These are phyloP conservation scores for Annulohypoxylon bovei DNA, from an alignment of 495 filamentous ascomycete genomes.

Conservation along the genomic window DNA sequence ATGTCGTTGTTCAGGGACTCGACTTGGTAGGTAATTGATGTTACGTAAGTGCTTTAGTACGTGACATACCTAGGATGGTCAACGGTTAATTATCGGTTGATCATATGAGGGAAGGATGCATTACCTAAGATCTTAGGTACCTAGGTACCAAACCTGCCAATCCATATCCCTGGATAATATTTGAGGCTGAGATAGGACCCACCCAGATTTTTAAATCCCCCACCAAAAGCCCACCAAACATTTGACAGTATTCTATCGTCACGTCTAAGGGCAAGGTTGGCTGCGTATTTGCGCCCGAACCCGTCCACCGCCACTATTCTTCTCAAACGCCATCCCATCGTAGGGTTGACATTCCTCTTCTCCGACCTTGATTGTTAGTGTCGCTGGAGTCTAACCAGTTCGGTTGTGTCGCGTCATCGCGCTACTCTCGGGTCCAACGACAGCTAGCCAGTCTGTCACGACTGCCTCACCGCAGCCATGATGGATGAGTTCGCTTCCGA, in stretches of 20 bases:
- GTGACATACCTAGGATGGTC: no score
- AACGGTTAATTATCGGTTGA: background rate
- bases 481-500: constrained; percentile 98
- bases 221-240: constrained; percentile 33
- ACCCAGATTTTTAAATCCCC: constrained; percentile 13
- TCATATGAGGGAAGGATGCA: background rate
- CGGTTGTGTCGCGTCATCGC: constrained; percentile 11
- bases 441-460: constrained; percentile 7
- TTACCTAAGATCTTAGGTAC: background rate
- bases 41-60: background rate
- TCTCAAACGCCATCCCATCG: constrained; percentile 1
- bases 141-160: background rate
- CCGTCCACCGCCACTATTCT: constrained; percentile 26
- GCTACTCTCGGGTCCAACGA: constrained; percentile 1
- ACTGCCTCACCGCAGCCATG: constrained; percentile 26
- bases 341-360: background rate
- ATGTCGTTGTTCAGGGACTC: background rate
- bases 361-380: background rate
- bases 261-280: constrained; percentile 7
- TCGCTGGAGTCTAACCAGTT: background rate
- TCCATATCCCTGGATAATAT: constrained; percentile 19
- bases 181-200: constrained; percentile 35
- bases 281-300: constrained; percentile 20
- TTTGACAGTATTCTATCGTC: constrained; percentile 23
- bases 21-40: no score